Base-by-base conservation (phyloP, 176 grass and related monocot species). In the Melocanna baccifera region DNA sequence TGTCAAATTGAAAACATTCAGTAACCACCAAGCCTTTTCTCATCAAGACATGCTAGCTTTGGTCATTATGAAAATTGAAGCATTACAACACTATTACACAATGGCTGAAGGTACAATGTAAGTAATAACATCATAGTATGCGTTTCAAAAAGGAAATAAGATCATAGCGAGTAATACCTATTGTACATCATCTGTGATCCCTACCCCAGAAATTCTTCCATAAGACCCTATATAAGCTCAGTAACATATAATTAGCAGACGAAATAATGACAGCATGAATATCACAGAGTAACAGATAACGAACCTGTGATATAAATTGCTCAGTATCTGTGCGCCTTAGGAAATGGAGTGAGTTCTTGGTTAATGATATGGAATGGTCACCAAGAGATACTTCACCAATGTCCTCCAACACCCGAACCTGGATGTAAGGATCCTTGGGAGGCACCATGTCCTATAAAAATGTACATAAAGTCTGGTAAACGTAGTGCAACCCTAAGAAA, bases 351-450 rank as follows among this genome's bases (percentile, higher is more conserved):
- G 96, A 99, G 23, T 99, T 89, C 74, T 96, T 99, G 43, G 93
- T 87, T 59, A 99, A 83, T 87, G 91, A 94, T 67, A 99, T 79
- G 0, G 93, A 89, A 89, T 96, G 96, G 34, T 99, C 96, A 14
- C 87, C 96, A 41, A 99, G 96, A 73, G 91, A 92, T 65, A 99
- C 89, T 90, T 98, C 96, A 50, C 93, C 91, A 78, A 94, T 99
- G 40, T 99, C 88, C 67, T 92, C 91, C 59, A 95, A 80, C 62
- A 95, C 93, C 69, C 91, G 83, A 81, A 98, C 96, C 52, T 84
- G 87, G 69, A 97, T 94, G 80, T 93, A 97, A 73, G 95, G 95
- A 86, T 97, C 92, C 87, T 98, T 98, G 66, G 96, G 96, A 73
- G 96, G 93, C 69, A 98, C 80, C 93, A 95, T 92, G 75, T 98